Conservation (phyloP, 495 filamentous ascomycete genomes). For the Lentithecium fluviatile region DNA sequence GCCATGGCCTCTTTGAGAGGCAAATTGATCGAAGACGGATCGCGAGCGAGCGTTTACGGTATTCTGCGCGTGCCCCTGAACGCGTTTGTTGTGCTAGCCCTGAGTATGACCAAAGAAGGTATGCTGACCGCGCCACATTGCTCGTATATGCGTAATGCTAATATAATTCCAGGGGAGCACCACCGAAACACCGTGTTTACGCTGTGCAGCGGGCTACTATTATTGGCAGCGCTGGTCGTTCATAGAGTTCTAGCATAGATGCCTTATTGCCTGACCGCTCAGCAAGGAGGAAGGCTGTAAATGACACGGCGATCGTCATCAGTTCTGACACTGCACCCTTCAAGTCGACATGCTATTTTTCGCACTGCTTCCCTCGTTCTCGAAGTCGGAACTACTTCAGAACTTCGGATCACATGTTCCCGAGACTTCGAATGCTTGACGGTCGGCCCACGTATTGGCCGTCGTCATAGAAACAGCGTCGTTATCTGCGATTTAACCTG, state of each 20-base stretch:
- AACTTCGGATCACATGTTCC: too few relatives aligned
- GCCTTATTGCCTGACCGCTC: background rate
- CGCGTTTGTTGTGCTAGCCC: slow-evolving; percentile 52
- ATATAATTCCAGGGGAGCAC: background rate
- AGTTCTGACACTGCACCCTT: too few relatives aligned
- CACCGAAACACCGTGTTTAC: slow-evolving; percentile 4
- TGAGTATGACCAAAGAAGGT: slow-evolving; percentile 49
- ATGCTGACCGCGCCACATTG: background rate
- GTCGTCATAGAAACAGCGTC: too few relatives aligned
- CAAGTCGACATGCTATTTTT: too few relatives aligned
- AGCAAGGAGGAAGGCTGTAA: too few relatives aligned
- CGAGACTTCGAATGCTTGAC: too few relatives aligned
- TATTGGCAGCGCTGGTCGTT: slow-evolving; percentile 1
- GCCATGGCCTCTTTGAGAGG: slow-evolving; percentile 53
- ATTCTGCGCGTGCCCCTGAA: slow-evolving; percentile 56
- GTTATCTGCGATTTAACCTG: too few relatives aligned
- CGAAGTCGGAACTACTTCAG: too few relatives aligned
- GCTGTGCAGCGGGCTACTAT: slow-evolving; percentile 5
- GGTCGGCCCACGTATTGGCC: too few relatives aligned
- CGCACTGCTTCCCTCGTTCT: too few relatives aligned
- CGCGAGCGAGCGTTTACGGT: slow-evolving; percentile 54
- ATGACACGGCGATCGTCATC: too few relatives aligned
- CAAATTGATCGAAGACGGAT: slow-evolving; percentile 50
- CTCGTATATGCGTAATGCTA: background rate
- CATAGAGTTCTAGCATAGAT: background rate